phyloP scores from a whole-genome alignment of 1,284 basidiomycete genomes.

The Rhodotorula glutinis region DNA sequence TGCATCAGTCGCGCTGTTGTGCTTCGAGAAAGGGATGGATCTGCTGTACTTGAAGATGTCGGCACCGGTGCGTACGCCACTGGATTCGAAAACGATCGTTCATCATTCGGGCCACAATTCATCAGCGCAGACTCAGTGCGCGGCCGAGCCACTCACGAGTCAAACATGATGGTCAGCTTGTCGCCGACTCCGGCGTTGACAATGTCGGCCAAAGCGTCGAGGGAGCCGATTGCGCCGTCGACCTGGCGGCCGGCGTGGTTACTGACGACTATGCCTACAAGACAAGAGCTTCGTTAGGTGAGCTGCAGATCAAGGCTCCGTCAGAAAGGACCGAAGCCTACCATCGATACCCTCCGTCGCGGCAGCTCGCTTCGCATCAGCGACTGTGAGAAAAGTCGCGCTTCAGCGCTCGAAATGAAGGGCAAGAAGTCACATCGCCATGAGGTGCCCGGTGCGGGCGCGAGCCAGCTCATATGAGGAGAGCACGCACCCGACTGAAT shows the following conservation, averaged over 20 bases:
- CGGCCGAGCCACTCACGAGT: constrained; percentile 52
- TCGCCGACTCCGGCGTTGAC: constrained; percentile 55
- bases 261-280: constrained; percentile 55
- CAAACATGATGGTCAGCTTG: constrained; percentile 66
- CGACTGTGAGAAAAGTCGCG: constrained; percentile 37
- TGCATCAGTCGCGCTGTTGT: no score
- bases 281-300: neutral
- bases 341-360: constrained; percentile 60
- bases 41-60: neutral
- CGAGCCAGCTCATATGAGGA: neutral
- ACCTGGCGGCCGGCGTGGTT: constrained; percentile 72
- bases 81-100: neutral
- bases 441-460: no score
- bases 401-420: no score
- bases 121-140: neutral
- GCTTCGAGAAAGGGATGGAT: no score
- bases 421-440: no score
- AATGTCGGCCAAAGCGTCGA: constrained; percentile 63
- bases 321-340: constrained; percentile 46
- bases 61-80: constrained; percentile 1
- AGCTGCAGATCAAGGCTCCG: neutral
- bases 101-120: neutral
- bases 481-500: constrained; percentile 52
- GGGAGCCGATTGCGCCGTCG: constrained; percentile 69
- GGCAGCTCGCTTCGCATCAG: constrained; percentile 59